Percentiles rank a stretch among this genome's conserved stretches.
Conservation (phyloP, 2,329 filamentous ascomycete species). For the Stemphylium beticola region DNA sequence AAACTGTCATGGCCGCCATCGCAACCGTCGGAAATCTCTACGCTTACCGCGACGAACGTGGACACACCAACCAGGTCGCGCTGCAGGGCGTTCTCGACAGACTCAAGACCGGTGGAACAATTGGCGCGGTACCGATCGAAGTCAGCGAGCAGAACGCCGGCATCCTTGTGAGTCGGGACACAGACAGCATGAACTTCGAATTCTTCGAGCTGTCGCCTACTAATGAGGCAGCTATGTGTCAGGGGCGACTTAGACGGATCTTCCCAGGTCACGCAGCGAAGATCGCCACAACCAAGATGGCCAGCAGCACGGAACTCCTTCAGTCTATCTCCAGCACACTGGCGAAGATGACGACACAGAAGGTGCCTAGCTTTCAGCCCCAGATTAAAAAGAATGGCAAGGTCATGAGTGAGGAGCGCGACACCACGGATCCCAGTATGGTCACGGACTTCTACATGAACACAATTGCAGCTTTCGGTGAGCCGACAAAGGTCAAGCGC, state of each 20-base stretch:
- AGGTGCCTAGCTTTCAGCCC: conserved; percentile 43
- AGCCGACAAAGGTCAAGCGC: conserved; percentile 17
- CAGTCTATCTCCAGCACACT: conserved; percentile 41
- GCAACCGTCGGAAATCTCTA: conserved; percentile 23
- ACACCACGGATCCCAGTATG: conserved; percentile 58
- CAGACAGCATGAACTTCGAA: conserved; percentile 45
- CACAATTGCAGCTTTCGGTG: conserved; percentile 48
- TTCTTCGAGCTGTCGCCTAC: conserved; percentile 56
- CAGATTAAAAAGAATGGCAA: conserved; percentile 49
- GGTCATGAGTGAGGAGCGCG: conserved; percentile 52
- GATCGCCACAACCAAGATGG: conserved; percentile 33
- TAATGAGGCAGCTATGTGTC: conserved; percentile 47
- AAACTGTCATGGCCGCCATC: conserved; percentile 12
- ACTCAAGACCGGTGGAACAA: conserved; percentile 13
- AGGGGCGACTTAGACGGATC: conserved; percentile 51
- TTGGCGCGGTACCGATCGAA: conserved; percentile 45
- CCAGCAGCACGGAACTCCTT: conserved; percentile 18
- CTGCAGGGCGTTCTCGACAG: conserved; percentile 21
- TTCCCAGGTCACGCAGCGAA: conserved; percentile 54
- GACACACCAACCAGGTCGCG: conserved; percentile 20
- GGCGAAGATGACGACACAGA: conserved; percentile 47
- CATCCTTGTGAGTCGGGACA: conserved; percentile 48
- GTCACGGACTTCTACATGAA: conserved; percentile 60
- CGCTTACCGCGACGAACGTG: conserved; percentile 6
- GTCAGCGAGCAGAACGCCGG: conserved; percentile 57